A percentile compares a stretch with the other conserved stretches of the same genome.
Conservation (phyloP, 1,284 basidiomycete species). For the Trichosporon asahii region DNA sequence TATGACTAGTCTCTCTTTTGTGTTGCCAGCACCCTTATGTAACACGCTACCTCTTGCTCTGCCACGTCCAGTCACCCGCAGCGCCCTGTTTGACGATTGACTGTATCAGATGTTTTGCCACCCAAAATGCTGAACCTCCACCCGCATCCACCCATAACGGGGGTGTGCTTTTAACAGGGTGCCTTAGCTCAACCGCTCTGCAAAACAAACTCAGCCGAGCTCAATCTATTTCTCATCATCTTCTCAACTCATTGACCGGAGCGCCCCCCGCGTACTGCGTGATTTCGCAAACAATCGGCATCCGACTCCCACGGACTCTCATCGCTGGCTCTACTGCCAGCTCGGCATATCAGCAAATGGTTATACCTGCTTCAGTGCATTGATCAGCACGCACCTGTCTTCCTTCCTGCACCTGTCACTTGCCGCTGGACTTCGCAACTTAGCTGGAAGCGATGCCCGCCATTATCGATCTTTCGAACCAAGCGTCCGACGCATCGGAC, state of each 20-base stretch:
- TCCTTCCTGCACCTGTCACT: background rate
- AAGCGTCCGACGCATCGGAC: background rate
- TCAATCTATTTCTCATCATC: conserved; percentile 1
- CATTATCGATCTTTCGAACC: background rate
- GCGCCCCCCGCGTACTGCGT: background rate
- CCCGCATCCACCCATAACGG: background rate
- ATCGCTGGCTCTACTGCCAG: background rate
- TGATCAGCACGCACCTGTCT: background rate
- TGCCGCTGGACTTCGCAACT: background rate
- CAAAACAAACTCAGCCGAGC: background rate
- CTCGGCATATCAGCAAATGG: background rate
- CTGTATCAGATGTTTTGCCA: background rate
- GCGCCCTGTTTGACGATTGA: background rate
- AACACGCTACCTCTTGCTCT: background rate
- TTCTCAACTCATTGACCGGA: background rate
- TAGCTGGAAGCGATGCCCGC: background rate
- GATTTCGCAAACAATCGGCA: background rate
- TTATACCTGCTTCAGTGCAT: background rate
- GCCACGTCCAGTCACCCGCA: background rate
- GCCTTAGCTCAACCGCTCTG: background rate
- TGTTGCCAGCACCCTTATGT: conserved; percentile 1
- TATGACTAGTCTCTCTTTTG: background rate
- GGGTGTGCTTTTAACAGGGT: conserved; percentile 8
- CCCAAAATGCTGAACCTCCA: background rate
- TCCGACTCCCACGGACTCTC: background rate